Percentiles rank a stretch among this genome's conserved stretches.
Conservation (phyloP, 2,329 filamentous ascomycete species). For the Arthroderma uncinatum region DNA sequence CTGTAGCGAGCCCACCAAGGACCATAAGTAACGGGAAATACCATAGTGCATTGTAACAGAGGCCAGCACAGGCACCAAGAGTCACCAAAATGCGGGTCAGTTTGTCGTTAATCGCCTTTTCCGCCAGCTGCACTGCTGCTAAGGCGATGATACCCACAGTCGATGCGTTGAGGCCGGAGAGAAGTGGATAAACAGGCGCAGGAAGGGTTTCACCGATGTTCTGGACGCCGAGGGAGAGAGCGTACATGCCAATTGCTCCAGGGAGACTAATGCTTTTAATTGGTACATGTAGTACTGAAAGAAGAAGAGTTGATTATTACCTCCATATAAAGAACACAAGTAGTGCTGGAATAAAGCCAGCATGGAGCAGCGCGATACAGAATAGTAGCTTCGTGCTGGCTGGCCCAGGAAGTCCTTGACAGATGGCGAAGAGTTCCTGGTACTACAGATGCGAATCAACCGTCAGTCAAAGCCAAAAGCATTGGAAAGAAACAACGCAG, state of each 20-base stretch:
- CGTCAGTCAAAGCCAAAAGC: not conserved
- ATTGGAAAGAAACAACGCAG: not conserved
- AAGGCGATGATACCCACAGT: conserved; percentile 62
- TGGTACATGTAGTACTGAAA: not conserved
- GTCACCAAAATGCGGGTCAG: conserved; percentile 55
- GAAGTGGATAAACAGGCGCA: conserved; percentile 52
- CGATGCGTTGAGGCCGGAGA: conserved; percentile 60
- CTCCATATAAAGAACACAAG: conserved; percentile 55
- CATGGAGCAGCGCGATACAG: conserved; percentile 55
- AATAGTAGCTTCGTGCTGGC: conserved; percentile 62
- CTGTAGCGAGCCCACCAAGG: conserved; percentile 41
- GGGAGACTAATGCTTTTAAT: conserved; percentile 42
- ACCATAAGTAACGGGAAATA: conserved; percentile 59
- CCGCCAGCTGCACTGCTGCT: conserved; percentile 55
- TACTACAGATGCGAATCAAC: conserved; percentile 37
- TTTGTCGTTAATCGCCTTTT: conserved; percentile 56
- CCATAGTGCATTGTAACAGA: conserved; percentile 63
- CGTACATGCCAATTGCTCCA: conserved; percentile 60
- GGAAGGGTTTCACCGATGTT: conserved; percentile 50
- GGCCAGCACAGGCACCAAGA: conserved; percentile 50
- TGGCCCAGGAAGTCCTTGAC: conserved; percentile 58
- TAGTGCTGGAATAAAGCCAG: conserved; percentile 47
- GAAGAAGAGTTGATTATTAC: conserved; percentile 26
- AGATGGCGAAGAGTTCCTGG: conserved; percentile 60
- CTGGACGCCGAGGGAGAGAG: conserved; percentile 53